Conservation (phyloP, 306 rosid genomes). For the Castanospermum australe region DNA sequence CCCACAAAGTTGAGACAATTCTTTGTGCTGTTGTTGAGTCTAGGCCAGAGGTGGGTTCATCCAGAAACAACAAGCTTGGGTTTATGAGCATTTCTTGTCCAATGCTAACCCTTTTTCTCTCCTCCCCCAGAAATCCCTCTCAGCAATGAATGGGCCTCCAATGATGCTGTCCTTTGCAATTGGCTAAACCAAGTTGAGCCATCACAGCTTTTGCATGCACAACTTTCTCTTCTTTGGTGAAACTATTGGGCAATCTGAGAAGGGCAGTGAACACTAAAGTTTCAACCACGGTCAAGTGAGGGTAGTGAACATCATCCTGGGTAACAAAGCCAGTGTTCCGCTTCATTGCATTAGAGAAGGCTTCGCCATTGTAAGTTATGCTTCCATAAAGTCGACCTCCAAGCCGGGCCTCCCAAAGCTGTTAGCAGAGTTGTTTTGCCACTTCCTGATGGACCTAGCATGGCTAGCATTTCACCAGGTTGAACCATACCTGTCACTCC, state of each 20-base stretch:
- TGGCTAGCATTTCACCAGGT: constrained; percentile 62
- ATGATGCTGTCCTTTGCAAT: constrained; percentile 50
- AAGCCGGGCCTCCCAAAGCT: constrained; percentile 53
- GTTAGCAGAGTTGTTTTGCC: constrained; percentile 69
- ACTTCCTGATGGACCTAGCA: constrained; percentile 75
- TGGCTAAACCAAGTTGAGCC: constrained; percentile 43
- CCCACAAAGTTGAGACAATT: constrained; percentile 50
- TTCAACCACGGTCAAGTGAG: constrained; percentile 51
- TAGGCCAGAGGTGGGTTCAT: constrained; percentile 68
- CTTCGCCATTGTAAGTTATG: constrained; percentile 16
- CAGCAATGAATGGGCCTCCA: constrained; percentile 21
- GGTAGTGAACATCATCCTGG: constrained; percentile 56
- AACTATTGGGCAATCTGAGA: constrained; percentile 44
- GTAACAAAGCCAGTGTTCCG: constrained; percentile 53
- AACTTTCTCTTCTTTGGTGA: constrained; percentile 37
- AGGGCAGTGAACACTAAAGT: constrained; percentile 63
- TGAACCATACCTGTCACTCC: constrained; percentile 48
- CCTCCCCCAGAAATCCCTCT: constrained; percentile 74
- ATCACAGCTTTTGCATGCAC: constrained; percentile 37
- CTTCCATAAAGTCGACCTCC: constrained; percentile 32
- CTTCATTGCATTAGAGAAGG: constrained; percentile 48
- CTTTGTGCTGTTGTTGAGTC: constrained; percentile 61
- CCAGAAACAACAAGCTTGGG: constrained; percentile 60
- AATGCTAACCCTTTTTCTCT: constrained; percentile 69
- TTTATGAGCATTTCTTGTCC: constrained; percentile 66